Evolutionary conservation across 176 grass and related monocot species (phyloP).

Genomic region (Rhynchospora tenuis): DNA sequence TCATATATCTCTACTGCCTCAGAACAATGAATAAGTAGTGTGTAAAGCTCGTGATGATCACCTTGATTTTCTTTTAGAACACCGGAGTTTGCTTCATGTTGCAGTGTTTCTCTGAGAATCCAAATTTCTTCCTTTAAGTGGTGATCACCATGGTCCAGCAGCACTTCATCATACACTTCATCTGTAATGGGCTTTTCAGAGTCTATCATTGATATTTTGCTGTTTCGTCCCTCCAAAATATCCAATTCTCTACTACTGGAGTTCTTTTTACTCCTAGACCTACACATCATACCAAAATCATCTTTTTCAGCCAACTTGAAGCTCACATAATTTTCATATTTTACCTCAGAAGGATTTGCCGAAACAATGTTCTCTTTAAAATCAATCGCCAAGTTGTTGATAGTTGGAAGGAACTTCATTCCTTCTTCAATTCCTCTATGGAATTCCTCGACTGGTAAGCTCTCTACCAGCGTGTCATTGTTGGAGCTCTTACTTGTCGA

Average conservation of each 20-base stretch:
- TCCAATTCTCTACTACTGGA: slow-evolving; percentile 22
- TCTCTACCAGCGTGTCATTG: neutral
- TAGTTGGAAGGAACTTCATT: slow-evolving; percentile 36
- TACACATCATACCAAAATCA: neutral
- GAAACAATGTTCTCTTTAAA: neutral
- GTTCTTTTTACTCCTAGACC: slow-evolving; percentile 1
- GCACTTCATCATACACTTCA: slow-evolving; percentile 36
- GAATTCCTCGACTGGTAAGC: slow-evolving; percentile 13
- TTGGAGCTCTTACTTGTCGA: neutral
- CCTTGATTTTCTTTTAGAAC: slow-evolving; percentile 33
- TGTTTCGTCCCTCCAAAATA: slow-evolving; percentile 47
- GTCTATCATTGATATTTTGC: slow-evolving; percentile 40
- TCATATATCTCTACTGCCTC: slow-evolving; percentile 44
- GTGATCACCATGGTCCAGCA: slow-evolving; percentile 36
- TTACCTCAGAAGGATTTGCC: neutral
- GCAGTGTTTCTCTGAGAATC: slow-evolving; percentile 18
- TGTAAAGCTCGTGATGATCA: slow-evolving; percentile 36
- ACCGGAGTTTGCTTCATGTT: slow-evolving; percentile 10
- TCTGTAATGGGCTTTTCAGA: slow-evolving; percentile 15
- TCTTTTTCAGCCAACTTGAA: neutral
- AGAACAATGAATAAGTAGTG: slow-evolving; percentile 57
- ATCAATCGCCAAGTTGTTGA: neutral
- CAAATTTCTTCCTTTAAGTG: slow-evolving; percentile 3
- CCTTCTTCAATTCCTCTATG: slow-evolving; percentile 7
- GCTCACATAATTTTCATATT: neutral